Evolutionary conservation across 2,329 filamentous ascomycete species (phyloP), one percentile per base, ranked within the genome.

Genomic region (Cordyceps cicadae): DNA sequence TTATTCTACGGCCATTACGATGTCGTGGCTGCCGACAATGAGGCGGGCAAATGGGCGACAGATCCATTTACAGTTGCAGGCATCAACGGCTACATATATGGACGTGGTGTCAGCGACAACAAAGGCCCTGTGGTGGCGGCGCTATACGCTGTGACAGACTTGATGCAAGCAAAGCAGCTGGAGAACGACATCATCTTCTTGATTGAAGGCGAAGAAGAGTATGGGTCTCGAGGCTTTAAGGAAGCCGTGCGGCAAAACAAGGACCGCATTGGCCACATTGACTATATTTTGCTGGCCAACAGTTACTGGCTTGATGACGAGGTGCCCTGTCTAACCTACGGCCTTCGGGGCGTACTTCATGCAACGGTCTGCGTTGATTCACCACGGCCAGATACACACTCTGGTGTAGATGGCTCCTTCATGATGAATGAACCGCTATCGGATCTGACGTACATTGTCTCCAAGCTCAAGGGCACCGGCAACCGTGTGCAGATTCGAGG

Each of bases 1-100:
- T 77, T 99, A 0, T 99, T 99, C 71, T 99, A 99, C 69, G 94
- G 95, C 0, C 94, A 99, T 71, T 99, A 99, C 77, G 94, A 99
- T 70, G 92, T 99, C 2, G 94, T 99, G 3, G 84, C 92, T 0
- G 94, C 94, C 0, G 91, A 96, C 66, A 87, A 88, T 43, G 89
- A 89, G 64, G 86, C 87, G 61, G 83, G 84, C 43, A 93, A 90
- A 66, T 99, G 94, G 94, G 81, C 84, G 45, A 86, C 86, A 1
- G 90, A 97, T 64, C 95, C 94, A 0, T 99, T 97, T 71, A 81
- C 87, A n/a, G 81, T 97, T 69, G 88, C 88, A 55, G 94, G 94
- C 4, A 85, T 91, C 60, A 92, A 96, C 67, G 93, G 94, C 0
- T 97, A 93, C 71, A 79, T 97, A 1, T 97, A 99, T 65, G 94